A percentile compares a stretch with the other conserved stretches of the same genome.
Conservation (phyloP, 441 rosid genomes). For the Populus hybrid region DNA sequence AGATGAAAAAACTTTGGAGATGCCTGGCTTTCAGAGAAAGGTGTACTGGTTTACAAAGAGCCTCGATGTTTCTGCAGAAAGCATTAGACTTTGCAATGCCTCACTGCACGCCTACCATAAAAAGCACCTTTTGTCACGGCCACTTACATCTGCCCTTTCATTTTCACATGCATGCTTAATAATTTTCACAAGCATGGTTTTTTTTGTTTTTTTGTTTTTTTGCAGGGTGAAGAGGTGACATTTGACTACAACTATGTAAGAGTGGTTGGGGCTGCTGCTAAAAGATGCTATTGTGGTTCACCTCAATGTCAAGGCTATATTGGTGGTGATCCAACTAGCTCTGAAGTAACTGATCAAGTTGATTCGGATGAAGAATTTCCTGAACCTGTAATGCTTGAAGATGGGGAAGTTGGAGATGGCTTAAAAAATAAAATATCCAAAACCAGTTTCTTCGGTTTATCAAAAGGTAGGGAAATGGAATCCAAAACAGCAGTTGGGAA, state of each 20-base stretch:
- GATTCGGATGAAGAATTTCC: slow-evolving; percentile 99
- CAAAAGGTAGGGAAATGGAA: slow-evolving; percentile 27
- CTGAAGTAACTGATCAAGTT: slow-evolving; percentile 80
- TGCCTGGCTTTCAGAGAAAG: background rate
- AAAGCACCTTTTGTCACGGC: background rate
- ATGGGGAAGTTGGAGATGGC: slow-evolving; percentile 35
- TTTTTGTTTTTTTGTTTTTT: background rate
- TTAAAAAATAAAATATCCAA: slow-evolving; percentile 22
- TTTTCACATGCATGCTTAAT: background rate
- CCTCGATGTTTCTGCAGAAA: background rate
- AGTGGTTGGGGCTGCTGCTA: slow-evolving; percentile 93
- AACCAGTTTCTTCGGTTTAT: slow-evolving; percentile 28
- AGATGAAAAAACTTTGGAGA: background rate
- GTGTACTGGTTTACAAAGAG: background rate
- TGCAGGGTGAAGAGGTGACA: slow-evolving; percentile 91
- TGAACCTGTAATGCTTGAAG: slow-evolving; percentile 80
- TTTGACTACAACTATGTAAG: slow-evolving; percentile 99
- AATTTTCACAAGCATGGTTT: slow-evolving; percentile 12
- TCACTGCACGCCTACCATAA: background rate
- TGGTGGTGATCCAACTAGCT: slow-evolving; percentile 85
- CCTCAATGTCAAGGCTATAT: slow-evolving; percentile 91
- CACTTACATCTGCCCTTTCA: background rate
- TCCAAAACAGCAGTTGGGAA: slow-evolving; percentile 18
- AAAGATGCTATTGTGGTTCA: slow-evolving; percentile 90
- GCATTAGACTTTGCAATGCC: background rate